These are phyloP conservation scores for Chlorella ohadii DNA, from an alignment of 139 green algal species.

Conservation along the genomic window DNA sequence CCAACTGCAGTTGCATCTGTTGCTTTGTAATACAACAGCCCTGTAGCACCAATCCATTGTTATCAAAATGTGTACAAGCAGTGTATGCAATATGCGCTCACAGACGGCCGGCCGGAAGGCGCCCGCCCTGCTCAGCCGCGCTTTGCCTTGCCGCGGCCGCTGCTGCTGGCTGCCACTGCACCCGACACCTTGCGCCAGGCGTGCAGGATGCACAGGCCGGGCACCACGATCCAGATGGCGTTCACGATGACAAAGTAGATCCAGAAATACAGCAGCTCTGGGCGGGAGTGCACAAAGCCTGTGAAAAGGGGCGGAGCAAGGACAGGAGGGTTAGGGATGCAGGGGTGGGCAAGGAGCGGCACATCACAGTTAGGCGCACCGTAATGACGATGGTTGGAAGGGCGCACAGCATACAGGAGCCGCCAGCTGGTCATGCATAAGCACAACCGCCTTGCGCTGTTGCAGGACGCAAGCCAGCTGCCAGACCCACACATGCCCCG, in stretches of 20 bases:
- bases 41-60: too few species aligned
- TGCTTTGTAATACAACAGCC: too few species aligned
- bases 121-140: neutral
- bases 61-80: too few species aligned
- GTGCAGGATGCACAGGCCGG: slow-evolving; percentile 46
- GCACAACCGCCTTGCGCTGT: too few species aligned
- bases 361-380: too few species aligned
- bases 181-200: slow-evolving; percentile 12
- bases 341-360: too few species aligned
- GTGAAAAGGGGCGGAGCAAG: neutral
- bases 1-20: too few species aligned
- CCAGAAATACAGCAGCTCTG: slow-evolving; percentile 92
- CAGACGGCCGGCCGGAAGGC: neutral
- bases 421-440: neutral
- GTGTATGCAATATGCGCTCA: too few species aligned
- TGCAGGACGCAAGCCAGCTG: too few species aligned
- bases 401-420: neutral
- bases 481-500: too few species aligned
- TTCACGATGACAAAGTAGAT: slow-evolving; percentile 89
- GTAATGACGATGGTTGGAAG: too few species aligned
- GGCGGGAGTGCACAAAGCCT: slow-evolving; percentile 67
- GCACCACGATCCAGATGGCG: slow-evolving; percentile 78
- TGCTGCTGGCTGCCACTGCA: neutral
- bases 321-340: too few species aligned
- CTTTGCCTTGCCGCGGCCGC: neutral